Base-by-base conservation (phyloP, 2,329 filamentous ascomycete genomes). In the Botryotinia narcissicola region DNA sequence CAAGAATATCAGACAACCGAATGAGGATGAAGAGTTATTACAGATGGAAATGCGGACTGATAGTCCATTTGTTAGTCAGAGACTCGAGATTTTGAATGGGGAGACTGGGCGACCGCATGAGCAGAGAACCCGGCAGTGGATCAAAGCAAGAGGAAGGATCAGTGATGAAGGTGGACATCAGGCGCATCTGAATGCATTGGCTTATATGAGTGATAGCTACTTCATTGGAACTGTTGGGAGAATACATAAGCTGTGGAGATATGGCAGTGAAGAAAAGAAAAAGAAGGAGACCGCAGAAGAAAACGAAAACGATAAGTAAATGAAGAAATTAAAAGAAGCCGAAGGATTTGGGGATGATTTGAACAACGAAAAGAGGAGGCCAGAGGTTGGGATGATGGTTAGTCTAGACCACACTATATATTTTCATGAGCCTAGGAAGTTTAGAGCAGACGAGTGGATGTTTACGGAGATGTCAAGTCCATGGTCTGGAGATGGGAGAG, bases 171-270 rank as follows among this genome's bases (percentile, higher is more conserved):
- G 93, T 32, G 93, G 94, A 1, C 89, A 91, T 76, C 88, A 92
- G 79, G 93, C 94, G 18, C 95, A 98, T 81, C 85, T 98, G 51
- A 92, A 89, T 54, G 96, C 96, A 14, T 86, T 99, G 75, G 95
- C 95, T 37, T 99, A 98, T 84, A 93, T 98, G 85, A 93, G 91
- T 40, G 95, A 98, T 83, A 92, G 89, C 80, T 96, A 93, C 84
- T 98, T 99, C 83, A 95, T 98, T 82, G 95, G 93, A 57, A 98
- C 95, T 2, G 89, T 98, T 12, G 86, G 91, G 42, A 89, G 93
- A 32, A 91, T 95, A 72, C 95, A 98, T 82, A 87, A 89, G 73
- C 86, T 98, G 51, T 95, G 92, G 88, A 87, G 93, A 22, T 93
- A 93, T 81, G 89, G 87, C 2, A 83, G 54, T 3, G 74, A 75